Conservation (phyloP, 2,329 filamentous ascomycete genomes). For the Claviceps quebecensis region DNA sequence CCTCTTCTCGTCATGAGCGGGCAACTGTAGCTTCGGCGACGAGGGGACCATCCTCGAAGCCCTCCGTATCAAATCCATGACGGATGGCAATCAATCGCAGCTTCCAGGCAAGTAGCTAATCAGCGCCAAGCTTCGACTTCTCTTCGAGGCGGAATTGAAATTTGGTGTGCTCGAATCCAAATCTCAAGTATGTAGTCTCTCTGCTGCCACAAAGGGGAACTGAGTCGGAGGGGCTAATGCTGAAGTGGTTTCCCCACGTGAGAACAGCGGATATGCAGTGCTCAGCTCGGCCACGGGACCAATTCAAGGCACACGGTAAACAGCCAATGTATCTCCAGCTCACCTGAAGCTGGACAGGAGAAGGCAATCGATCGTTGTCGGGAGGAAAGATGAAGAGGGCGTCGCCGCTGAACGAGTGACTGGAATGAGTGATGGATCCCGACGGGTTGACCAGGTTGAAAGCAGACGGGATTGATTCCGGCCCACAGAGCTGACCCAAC, state of each 20-base stretch:
- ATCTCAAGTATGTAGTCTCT: background rate
- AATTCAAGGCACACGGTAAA: background rate
- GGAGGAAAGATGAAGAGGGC: background rate
- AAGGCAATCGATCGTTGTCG: background rate
- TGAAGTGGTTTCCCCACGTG: background rate
- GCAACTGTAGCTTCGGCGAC: constrained; percentile 27
- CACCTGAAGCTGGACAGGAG: background rate
- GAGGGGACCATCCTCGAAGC: constrained; percentile 36
- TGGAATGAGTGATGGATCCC: background rate
- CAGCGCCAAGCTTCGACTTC: background rate
- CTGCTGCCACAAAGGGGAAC: background rate
- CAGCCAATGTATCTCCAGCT: background rate
- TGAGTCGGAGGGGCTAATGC: background rate
- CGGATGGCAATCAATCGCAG: constrained; percentile 6
- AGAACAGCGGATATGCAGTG: background rate
- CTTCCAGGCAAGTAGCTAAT: background rate
- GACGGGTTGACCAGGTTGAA: background rate
- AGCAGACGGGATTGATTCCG: background rate
- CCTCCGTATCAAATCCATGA: constrained; percentile 46
- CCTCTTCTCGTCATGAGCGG: constrained; percentile 37
- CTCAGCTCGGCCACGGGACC: background rate
- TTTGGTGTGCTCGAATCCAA: background rate
- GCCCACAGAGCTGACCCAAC: background rate
- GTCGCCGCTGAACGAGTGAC: constrained; percentile 4
- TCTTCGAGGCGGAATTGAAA: background rate